A percentile compares a stretch with the other conserved stretches of the same genome.
phyloP scores from a whole-genome alignment of 164 flowering plant species.

The Piper longum region DNA sequence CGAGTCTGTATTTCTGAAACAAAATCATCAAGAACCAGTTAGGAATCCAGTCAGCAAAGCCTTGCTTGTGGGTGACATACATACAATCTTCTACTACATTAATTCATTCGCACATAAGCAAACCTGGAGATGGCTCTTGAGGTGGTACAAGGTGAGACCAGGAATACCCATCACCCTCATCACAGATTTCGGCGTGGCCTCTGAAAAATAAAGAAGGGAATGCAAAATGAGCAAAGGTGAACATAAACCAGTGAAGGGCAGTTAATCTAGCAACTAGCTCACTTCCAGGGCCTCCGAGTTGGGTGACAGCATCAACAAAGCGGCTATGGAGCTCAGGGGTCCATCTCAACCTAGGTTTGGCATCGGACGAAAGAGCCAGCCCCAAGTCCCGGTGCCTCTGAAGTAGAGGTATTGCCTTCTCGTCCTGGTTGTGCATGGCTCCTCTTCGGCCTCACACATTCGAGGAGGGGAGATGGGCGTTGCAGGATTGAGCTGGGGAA shows the following conservation, averaged over 20 bases:
- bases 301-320: conserved; percentile 48
- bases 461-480: background rate
- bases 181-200: conserved; percentile 88
- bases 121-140: conserved; percentile 95
- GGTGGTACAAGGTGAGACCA: conserved; percentile 78
- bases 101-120: conserved; percentile 3
- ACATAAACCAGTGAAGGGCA: conserved; percentile 1
- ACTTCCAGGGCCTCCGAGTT: conserved; percentile 75
- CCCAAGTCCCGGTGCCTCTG: conserved; percentile 24
- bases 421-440: conserved; percentile 19
- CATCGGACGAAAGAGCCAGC: conserved; percentile 66
- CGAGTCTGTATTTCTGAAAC: conserved; percentile 80
- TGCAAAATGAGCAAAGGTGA: background rate
- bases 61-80: background rate
- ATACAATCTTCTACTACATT: conserved; percentile 1
- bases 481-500: background rate
- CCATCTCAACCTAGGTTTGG: conserved; percentile 81
- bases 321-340: conserved; percentile 70
- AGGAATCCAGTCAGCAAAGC: background rate
- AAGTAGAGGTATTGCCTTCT: background rate
- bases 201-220: conserved; percentile 26
- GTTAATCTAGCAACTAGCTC: conserved; percentile 1
- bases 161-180: conserved; percentile 79
- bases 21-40: conserved; percentile 5
- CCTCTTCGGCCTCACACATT: conserved; percentile 20